Conservation (phyloP, 1,139 yeast genomes). For the Suhomyces wounanorum region DNA sequence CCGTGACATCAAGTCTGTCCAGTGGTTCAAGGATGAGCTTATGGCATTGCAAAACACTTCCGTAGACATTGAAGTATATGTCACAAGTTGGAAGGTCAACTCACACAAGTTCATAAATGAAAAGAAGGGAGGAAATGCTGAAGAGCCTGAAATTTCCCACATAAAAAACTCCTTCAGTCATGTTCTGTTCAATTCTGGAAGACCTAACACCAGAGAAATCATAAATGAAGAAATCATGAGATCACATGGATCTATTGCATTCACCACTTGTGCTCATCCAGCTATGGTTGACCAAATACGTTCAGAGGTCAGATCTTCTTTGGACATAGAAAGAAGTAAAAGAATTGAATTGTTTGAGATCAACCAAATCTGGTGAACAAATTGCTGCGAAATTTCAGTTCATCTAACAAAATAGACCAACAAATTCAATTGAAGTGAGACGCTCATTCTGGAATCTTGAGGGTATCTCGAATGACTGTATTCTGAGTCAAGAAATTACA, state of each 20-base stretch:
- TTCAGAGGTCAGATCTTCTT: background rate
- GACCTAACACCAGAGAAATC: conserved; percentile 44
- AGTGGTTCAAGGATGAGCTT: conserved; percentile 54
- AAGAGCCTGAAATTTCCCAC: background rate
- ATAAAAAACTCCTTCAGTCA: conserved; percentile 15
- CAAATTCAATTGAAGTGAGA: no score
- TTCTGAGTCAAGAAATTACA: no score
- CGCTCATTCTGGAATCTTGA: background rate
- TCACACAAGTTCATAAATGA: background rate
- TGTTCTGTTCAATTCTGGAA: conserved; percentile 36
- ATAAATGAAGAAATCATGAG: conserved; percentile 36
- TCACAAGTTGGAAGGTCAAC: conserved; percentile 27
- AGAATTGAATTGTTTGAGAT: conserved; percentile 13
- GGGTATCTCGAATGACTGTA: background rate
- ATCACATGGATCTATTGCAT: conserved; percentile 31
- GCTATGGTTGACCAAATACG: conserved; percentile 47
- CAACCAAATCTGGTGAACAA: conserved; percentile 9
- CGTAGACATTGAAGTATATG: conserved; percentile 36
- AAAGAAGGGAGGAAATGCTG: background rate
- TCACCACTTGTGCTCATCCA: conserved; percentile 53
- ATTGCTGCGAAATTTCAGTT: background rate
- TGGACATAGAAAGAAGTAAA: conserved; percentile 2
- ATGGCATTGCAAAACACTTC: conserved; percentile 24
- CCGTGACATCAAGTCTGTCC: conserved; percentile 45
- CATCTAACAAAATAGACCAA: background rate